Percentiles rank a stretch among this genome's conserved stretches.
Evolutionary conservation across 2,329 filamentous ascomycete species (phyloP).

Genomic region (Thermothelomyces thermophilus): DNA sequence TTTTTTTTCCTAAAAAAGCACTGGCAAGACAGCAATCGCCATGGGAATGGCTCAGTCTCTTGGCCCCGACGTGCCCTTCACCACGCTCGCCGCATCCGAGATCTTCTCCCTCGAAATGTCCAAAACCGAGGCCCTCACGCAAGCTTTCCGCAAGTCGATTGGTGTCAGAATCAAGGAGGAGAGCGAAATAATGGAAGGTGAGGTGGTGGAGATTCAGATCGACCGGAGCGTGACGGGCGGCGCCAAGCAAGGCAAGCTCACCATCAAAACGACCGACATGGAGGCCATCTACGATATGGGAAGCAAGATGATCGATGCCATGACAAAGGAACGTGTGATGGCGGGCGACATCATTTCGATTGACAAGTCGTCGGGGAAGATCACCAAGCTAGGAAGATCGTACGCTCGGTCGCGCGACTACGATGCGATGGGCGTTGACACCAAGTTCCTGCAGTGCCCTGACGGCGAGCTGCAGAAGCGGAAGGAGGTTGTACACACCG

Average conservation of each 20-base stretch:
- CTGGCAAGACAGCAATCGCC: slow-evolving; percentile 95
- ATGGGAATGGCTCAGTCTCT: slow-evolving; percentile 98
- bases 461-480: slow-evolving; percentile 96
- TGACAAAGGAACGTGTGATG: slow-evolving; percentile 99
- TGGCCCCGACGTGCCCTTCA: slow-evolving; percentile 91
- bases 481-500: slow-evolving; percentile 94
- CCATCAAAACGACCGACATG: slow-evolving; percentile 99
- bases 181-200: slow-evolving; percentile 97
- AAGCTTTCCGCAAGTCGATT: slow-evolving; percentile 98
- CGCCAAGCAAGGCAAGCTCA: slow-evolving; percentile 97
- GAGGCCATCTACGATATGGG: slow-evolving; percentile 99
- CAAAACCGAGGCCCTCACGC: slow-evolving; percentile 95
- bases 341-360: slow-evolving; percentile 97
- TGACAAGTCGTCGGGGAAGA: slow-evolving; percentile 96
- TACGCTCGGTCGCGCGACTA: slow-evolving; percentile 95
- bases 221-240: slow-evolving; percentile 93
- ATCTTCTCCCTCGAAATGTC: slow-evolving; percentile 99
- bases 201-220: slow-evolving; percentile 98
- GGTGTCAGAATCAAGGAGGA: slow-evolving; percentile 98
- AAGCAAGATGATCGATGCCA: slow-evolving; percentile 98
- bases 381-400: slow-evolving; percentile 91
- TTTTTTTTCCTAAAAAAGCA: slow-evolving; percentile 53
- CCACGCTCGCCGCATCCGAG: slow-evolving; percentile 88
- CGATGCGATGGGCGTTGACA: slow-evolving; percentile 97
- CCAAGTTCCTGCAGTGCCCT: slow-evolving; percentile 95